These are phyloP conservation scores for Sporothrix dimorphospora DNA, from an alignment of 2,329 filamentous ascomycete genomes.

Conservation along the genomic window DNA sequence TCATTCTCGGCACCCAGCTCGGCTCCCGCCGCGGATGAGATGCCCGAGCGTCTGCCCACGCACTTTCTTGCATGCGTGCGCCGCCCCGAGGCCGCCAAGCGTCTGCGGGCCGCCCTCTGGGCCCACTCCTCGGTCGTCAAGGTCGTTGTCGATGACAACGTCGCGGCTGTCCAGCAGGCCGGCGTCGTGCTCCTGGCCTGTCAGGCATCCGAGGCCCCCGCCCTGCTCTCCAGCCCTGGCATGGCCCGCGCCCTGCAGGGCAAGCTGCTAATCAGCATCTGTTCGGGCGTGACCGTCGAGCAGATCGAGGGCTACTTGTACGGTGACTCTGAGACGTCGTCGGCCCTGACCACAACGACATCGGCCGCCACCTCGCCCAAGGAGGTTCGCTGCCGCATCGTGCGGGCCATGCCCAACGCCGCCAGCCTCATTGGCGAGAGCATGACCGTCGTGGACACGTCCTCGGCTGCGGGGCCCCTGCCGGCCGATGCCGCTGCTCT, in stretches of 20 bases:
- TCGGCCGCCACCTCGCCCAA: conserved; percentile 29
- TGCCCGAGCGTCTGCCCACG: conserved; percentile 65
- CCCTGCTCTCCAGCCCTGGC: conserved; percentile 67
- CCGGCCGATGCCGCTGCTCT: conserved; percentile 57
- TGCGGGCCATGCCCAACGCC: conserved; percentile 85
- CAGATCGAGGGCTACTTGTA: conserved; percentile 70
- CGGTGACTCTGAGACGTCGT: conserved; percentile 49
- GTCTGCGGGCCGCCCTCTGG: conserved; percentile 67
- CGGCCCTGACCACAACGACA: not conserved
- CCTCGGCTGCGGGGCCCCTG: conserved; percentile 52
- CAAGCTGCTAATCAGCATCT: conserved; percentile 81
- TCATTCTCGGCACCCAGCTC: conserved; percentile 37
- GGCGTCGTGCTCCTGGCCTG: conserved; percentile 79
- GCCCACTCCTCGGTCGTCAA: conserved; percentile 65
- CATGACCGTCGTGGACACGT: conserved; percentile 78
- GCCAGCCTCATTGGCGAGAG: conserved; percentile 76
- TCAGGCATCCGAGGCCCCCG: conserved; percentile 75
- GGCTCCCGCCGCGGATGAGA: conserved; percentile 49
- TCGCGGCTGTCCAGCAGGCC: conserved; percentile 65
- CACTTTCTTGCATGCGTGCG: conserved; percentile 82
- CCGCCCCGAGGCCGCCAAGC: conserved; percentile 68
- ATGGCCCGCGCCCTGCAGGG: conserved; percentile 71
- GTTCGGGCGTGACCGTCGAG: conserved; percentile 72
- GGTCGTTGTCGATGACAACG: conserved; percentile 72
- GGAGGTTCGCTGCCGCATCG: conserved; percentile 63